Conservation (phyloP, 306 rosid genomes). For the Acmispon strigosus region DNA sequence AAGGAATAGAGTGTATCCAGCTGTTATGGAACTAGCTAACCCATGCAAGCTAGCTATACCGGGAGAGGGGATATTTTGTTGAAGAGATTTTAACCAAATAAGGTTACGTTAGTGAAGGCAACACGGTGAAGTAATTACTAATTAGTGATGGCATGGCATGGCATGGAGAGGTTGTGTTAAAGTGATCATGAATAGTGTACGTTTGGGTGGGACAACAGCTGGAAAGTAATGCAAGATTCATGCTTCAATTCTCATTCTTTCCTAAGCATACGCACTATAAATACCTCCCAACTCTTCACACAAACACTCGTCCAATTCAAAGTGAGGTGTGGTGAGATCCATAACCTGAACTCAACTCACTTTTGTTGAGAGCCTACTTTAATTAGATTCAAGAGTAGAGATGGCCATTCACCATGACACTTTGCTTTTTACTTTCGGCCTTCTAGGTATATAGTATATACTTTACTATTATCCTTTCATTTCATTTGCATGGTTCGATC, state of each 20-base stretch:
- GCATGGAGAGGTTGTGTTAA: not conserved
- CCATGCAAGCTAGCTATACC: slow-evolving; percentile 11
- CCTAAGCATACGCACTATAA: slow-evolving; percentile 24
- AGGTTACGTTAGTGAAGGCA: slow-evolving; percentile 1
- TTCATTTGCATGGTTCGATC: too few relatives aligned
- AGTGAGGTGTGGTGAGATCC: not conserved
- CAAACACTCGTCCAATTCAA: slow-evolving; percentile 5
- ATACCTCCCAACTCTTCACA: slow-evolving; percentile 15
- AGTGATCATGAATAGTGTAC: not conserved
- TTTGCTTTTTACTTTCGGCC: slow-evolving; percentile 55
- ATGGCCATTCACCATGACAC: slow-evolving; percentile 45
- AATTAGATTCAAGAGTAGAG: not conserved
- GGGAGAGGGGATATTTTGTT: not conserved
- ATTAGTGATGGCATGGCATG: too few relatives aligned
- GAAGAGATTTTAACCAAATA: slow-evolving; percentile 16
- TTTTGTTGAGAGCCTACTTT: too few relatives aligned
- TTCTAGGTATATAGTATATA: slow-evolving; percentile 45
- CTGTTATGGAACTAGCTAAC: slow-evolving; percentile 15
- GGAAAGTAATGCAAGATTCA: slow-evolving; percentile 28
- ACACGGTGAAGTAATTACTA: too few relatives aligned
- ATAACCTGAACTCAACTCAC: not conserved
- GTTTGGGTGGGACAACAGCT: slow-evolving; percentile 41
- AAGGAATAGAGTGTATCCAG: slow-evolving; percentile 9
- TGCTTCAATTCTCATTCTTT: not conserved
- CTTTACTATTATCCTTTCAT: too few relatives aligned